A percentile compares a stretch with the other conserved stretches of the same genome.
Conservation (phyloP, 2,329 filamentous ascomycete genomes). For the Sordariomycetes sp. region DNA sequence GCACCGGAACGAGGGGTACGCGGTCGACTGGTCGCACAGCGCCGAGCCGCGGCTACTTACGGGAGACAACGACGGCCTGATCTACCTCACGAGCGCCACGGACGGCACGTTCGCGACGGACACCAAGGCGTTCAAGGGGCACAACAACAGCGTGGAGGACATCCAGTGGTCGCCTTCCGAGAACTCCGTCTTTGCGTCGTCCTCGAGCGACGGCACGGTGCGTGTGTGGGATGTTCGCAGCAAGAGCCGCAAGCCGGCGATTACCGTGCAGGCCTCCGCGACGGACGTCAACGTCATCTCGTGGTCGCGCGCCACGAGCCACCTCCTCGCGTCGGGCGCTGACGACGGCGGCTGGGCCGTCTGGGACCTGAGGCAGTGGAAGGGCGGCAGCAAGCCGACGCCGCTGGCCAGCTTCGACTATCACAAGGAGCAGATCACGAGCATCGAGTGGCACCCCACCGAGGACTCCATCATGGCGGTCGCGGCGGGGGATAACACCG, state of each 20-base stretch:
- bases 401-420: constrained; percentile 91
- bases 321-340: constrained; percentile 82
- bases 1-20: constrained; percentile 90
- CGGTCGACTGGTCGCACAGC: constrained; percentile 72
- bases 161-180: constrained; percentile 94
- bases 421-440: constrained; percentile 93
- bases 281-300: constrained; percentile 93
- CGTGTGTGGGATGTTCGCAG: constrained; percentile 92
- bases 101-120: constrained; percentile 86
- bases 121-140: constrained; percentile 68
- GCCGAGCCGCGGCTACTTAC: constrained; percentile 69
- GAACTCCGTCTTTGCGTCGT: constrained; percentile 85
- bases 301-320: constrained; percentile 80
- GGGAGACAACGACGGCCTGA: constrained; percentile 80
- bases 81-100: constrained; percentile 76
- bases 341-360: constrained; percentile 92
- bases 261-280: constrained; percentile 72
- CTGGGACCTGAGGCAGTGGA: constrained; percentile 95
- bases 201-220: constrained; percentile 85
- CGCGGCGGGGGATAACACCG: constrained; percentile 82
- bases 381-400: constrained; percentile 50
- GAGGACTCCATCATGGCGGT: constrained; percentile 94
- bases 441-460: constrained; percentile 92
- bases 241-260: constrained; percentile 77
- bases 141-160: constrained; percentile 80